Evolutionary conservation across 768 basidiomycete genomes (phyloP).

Genomic region (Kwoniella sp.): DNA sequence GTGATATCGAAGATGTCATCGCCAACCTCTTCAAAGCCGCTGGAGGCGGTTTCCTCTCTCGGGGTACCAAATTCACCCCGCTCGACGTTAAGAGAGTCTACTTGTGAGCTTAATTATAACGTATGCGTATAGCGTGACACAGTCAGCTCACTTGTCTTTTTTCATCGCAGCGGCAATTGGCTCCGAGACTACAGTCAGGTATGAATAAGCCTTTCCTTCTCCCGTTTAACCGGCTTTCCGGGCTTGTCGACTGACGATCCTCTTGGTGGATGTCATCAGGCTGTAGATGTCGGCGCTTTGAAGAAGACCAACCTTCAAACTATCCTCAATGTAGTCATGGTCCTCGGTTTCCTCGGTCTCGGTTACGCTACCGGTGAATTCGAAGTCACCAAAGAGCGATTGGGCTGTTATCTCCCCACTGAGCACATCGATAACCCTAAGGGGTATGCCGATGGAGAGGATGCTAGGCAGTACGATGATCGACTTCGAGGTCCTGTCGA

Average conservation of each 20-base stretch:
- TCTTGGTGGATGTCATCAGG: slow-evolving; percentile 60
- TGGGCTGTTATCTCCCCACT: slow-evolving; percentile 78
- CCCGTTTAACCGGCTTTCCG: not conserved
- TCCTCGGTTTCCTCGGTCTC: slow-evolving; percentile 72
- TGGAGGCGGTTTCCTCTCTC: slow-evolving; percentile 64
- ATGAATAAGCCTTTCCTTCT: not conserved
- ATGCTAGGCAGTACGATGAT: slow-evolving; percentile 75
- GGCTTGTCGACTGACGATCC: slow-evolving; percentile 63
- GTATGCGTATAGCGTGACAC: not conserved
- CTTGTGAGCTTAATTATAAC: slow-evolving; percentile 35
- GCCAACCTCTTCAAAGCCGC: slow-evolving; percentile 63
- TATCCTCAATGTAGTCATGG: slow-evolving; percentile 85
- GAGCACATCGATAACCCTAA: slow-evolving; percentile 90
- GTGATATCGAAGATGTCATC: slow-evolving; percentile 75
- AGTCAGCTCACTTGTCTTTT: not conserved
- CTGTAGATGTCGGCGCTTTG: slow-evolving; percentile 77
- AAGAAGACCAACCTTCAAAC: slow-evolving; percentile 71
- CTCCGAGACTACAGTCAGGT: slow-evolving; percentile 74
- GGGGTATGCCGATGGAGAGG: slow-evolving; percentile 79
- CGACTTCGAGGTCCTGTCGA: slow-evolving; percentile 79
- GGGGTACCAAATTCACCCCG: slow-evolving; percentile 71
- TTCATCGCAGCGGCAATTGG: slow-evolving; percentile 67
- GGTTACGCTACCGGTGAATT: slow-evolving; percentile 72
- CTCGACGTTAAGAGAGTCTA: slow-evolving; percentile 79
- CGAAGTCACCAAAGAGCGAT: slow-evolving; percentile 80